Conservation (phyloP, 495 filamentous ascomycete genomes). For the Penicillium roqueforti region DNA sequence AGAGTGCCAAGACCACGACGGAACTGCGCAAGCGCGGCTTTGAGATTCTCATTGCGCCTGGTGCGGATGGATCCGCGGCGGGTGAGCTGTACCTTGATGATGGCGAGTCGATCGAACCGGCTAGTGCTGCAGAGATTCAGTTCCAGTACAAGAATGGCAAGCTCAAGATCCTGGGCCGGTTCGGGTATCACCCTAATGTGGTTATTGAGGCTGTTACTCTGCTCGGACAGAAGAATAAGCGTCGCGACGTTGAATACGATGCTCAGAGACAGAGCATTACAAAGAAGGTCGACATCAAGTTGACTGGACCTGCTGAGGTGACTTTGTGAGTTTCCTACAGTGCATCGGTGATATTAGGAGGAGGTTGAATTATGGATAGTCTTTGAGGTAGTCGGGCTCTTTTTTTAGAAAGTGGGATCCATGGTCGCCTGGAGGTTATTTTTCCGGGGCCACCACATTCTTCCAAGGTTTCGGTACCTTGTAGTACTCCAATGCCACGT, state of each 20-base stretch:
- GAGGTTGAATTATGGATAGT: too few species aligned
- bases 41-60: constrained; percentile 63
- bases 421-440: too few species aligned
- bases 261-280: constrained; percentile 18
- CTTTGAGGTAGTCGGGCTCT: too few species aligned
- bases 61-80: constrained; percentile 40
- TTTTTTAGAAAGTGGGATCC: too few species aligned
- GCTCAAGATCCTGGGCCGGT: constrained; percentile 48
- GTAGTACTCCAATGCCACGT: too few species aligned
- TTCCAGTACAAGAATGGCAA: constrained; percentile 49
- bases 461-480: too few species aligned
- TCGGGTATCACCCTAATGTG: constrained; percentile 42
- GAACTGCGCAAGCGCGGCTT: constrained; percentile 62
- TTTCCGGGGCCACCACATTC: too few species aligned
- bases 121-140: constrained; percentile 39
- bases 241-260: constrained; percentile 10
- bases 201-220: constrained; percentile 55
- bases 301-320: constrained; percentile 25
- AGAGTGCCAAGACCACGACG: constrained; percentile 62
- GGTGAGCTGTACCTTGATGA: constrained; percentile 58
- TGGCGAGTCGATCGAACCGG: constrained; percentile 51
- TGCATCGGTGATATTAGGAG: too few species aligned
- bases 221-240: constrained; percentile 36
- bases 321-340: not conserved
- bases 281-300: constrained; percentile 20